phyloP scores from a whole-genome alignment of 495 filamentous ascomycete species.

The Podospora anserina region DNA sequence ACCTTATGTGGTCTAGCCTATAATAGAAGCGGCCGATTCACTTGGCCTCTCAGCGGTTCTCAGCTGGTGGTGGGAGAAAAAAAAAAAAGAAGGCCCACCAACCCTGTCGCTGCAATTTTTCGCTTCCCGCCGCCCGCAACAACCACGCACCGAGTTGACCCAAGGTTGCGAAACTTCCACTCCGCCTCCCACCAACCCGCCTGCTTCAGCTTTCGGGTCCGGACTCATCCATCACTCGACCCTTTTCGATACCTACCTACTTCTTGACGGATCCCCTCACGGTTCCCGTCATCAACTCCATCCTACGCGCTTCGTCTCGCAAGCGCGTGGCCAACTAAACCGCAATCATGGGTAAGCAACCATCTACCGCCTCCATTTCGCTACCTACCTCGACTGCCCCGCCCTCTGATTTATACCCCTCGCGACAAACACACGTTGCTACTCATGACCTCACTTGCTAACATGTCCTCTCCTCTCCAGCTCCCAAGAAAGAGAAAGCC shows the following conservation, averaged over 20 bases:
- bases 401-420: neutral
- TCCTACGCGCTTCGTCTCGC: slow-evolving; percentile 47
- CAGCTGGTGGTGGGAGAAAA: slow-evolving; percentile 18
- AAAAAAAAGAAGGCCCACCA: slow-evolving; percentile 35
- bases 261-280: neutral
- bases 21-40: neutral
- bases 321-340: slow-evolving; percentile 46
- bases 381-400: slow-evolving; percentile 12
- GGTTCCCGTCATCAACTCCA: slow-evolving; percentile 23
- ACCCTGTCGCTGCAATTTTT: slow-evolving; percentile 25
- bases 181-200: slow-evolving; percentile 2
- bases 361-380: slow-evolving; percentile 16
- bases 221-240: neutral
- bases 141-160: slow-evolving; percentile 8
- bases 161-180: slow-evolving; percentile 16
- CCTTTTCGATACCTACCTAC: slow-evolving; percentile 8
- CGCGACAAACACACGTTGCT: neutral
- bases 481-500: slow-evolving; percentile 85
- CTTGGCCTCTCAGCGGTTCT: neutral
- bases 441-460: slow-evolving; percentile 7
- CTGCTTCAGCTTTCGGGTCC: neutral
- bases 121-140: slow-evolving; percentile 21
- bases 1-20: neutral
- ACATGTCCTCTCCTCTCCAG: slow-evolving; percentile 44
- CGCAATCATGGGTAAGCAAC: slow-evolving; percentile 84